Conservation (phyloP, 257 asterid genomes). For the Gynochthodes officinalis region DNA sequence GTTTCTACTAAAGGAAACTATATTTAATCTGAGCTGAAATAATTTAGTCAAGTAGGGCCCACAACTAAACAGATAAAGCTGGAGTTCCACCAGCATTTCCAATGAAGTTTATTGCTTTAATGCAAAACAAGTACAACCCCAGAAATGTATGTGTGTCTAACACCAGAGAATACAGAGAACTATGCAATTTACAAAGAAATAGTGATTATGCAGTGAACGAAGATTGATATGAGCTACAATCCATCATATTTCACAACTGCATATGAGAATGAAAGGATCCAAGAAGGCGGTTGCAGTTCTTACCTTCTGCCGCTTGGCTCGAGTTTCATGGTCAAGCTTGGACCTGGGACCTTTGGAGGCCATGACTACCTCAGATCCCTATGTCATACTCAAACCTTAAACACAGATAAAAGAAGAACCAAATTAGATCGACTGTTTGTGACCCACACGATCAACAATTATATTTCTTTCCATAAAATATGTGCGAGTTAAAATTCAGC, state of each 20-base stretch:
- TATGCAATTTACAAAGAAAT: not conserved
- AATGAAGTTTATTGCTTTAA: not conserved
- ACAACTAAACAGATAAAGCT: not conserved
- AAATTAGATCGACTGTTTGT: not conserved
- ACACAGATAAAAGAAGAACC: slow-evolving; percentile 4
- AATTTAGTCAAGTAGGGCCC: not conserved
- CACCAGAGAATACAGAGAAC: not conserved
- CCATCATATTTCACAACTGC: not conserved
- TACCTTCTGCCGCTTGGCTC: slow-evolving; percentile 93
- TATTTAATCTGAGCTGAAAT: not conserved
- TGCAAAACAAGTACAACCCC: not conserved
- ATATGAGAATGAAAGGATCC: not conserved
- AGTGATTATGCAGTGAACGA: not conserved
- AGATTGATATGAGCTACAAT: not conserved
- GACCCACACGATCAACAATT: not conserved
- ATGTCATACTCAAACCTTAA: slow-evolving; percentile 36
- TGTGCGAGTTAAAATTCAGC: not conserved
- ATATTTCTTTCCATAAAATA: not conserved
- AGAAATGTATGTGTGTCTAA: not conserved
- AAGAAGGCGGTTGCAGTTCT: slow-evolving; percentile 17
- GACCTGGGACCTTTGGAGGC: slow-evolving; percentile 99
- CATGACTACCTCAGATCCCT: slow-evolving; percentile 54
- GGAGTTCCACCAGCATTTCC: not conserved
- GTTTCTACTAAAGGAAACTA: not conserved
- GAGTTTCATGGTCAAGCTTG: slow-evolving; percentile 88